Evolutionary conservation across 345 rosid species (phyloP).

Genomic region (Bruguiera gymnorhiza): DNA sequence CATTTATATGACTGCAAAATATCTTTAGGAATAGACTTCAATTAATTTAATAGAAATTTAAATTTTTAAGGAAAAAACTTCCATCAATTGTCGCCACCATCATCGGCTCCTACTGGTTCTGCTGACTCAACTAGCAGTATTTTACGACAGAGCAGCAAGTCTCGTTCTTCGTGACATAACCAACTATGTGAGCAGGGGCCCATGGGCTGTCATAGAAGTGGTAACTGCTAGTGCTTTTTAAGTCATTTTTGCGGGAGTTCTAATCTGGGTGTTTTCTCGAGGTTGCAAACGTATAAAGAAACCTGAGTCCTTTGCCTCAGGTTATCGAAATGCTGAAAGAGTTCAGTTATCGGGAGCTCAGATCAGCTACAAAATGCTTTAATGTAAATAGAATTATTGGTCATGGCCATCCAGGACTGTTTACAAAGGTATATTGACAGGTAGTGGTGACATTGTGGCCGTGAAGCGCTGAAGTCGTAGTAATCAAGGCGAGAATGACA

Average conservation of each 20-base stretch:
- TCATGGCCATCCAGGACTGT: conserved; percentile 89
- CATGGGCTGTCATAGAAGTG: conserved; percentile 94
- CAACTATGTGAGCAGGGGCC: conserved; percentile 76
- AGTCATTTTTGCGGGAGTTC: conserved; percentile 65
- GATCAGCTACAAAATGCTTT: conserved; percentile 77
- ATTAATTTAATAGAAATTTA: too few relatives aligned
- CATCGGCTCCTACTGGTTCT: conserved; percentile 48
- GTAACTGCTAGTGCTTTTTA: conserved; percentile 90
- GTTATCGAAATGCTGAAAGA: conserved; percentile 83
- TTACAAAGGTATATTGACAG: conserved; percentile 68
- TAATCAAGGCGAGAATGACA: conserved; percentile 81
- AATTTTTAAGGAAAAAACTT: too few relatives aligned
- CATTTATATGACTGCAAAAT: too few relatives aligned
- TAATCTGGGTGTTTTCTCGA: conserved; percentile 72
- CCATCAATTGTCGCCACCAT: conserved; percentile 50
- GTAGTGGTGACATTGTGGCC: conserved; percentile 72
- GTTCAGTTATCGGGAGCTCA: conserved; percentile 82
- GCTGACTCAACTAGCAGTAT: conserved; percentile 16
- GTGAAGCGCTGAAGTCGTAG: conserved; percentile 81
- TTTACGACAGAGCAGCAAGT: conserved; percentile 33
- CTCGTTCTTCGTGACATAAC: conserved; percentile 64
- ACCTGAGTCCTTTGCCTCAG: conserved; percentile 61
- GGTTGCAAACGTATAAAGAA: conserved; percentile 45
- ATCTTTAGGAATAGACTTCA: too few relatives aligned
- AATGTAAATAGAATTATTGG: conserved; percentile 68